Percentiles rank a stretch among this genome's conserved stretches.
Conservation (phyloP, 345 rosid species). For the Eutrema heterophyllum region DNA sequence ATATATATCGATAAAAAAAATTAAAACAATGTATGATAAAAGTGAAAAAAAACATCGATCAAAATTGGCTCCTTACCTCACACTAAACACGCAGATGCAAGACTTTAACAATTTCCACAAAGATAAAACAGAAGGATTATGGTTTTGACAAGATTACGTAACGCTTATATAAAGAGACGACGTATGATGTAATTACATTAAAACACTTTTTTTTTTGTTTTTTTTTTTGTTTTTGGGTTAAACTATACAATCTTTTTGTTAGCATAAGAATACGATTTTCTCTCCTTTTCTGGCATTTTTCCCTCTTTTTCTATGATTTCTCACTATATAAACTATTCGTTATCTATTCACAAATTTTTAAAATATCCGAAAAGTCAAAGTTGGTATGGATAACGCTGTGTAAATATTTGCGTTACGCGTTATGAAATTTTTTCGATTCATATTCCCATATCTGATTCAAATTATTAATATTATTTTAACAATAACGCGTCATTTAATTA, state of each 20-base stretch:
- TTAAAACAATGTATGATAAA: not conserved
- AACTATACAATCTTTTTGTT: not conserved
- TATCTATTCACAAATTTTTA: not conserved
- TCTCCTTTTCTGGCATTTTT: not conserved
- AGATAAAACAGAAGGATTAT: not conserved
- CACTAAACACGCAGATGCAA: not conserved
- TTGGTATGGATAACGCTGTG: not conserved
- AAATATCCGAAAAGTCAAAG: not conserved
- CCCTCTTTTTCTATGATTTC: not conserved
- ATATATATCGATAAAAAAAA: too few relatives aligned
- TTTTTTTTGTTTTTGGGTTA: not conserved
- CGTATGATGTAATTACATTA: not conserved
- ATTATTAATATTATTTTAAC: not conserved
- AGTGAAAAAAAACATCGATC: not conserved
- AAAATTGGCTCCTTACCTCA: not conserved
- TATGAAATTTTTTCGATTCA: not conserved
- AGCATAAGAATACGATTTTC: conserved; percentile 5
- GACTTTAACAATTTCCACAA: not conserved
- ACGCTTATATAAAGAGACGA: not conserved
- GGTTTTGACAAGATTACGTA: not conserved
- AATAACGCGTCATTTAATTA: not conserved
- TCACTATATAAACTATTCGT: not conserved
- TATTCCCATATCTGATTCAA: not conserved
- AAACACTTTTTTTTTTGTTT: not conserved
- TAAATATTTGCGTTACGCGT: not conserved